Base-by-base conservation (phyloP, 2,329 filamentous ascomycete genomes). In the Colletotrichum chrysophilum region DNA sequence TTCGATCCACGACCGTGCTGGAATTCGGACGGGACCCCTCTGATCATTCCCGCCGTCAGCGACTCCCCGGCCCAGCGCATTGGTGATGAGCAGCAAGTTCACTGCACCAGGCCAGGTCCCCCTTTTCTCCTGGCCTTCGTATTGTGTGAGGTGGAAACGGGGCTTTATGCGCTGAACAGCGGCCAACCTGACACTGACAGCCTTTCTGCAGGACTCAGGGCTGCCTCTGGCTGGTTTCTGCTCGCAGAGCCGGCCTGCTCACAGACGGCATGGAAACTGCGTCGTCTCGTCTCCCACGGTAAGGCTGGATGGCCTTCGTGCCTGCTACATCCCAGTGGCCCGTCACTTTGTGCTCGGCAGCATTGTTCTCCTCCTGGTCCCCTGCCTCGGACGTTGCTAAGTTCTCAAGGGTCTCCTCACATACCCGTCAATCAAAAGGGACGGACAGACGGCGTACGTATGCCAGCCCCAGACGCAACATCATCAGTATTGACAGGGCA, bases 141-240 rank as follows among this genome's bases (percentile, higher is more conserved):
- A 21, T 67, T 34, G 73, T 68, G 43, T 60, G 30, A 75, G 24
- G 62, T 67, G 73, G 55, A 67, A 75, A 67, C 62, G 69, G 55
- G 64, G n/a, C 69, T 75, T 75, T 30, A 75, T 75, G 73, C 73
- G 61, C 73, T 66, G 30, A 75, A 68, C 73, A 73, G 69, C 73
- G 73, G 38, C 62, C 62, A 75, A 73, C 73, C 73, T 75, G 56
- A 43, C 73, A 62, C 32, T 70, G 60, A 43, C 21, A 32, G 48
- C 18, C 32, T 36, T 38, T 60, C 30, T 60, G 24, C 56, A 69
- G 52, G 48, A 30, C n/a, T 38, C 32, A 52, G 43, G 43, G 43
- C 43, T n/a, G 34, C 38, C 67, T 55, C 32, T 38, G 34, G 30
- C 56, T 48, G 65, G 65, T 64, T 16, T 24, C 56, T 16, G n/a